Percentiles rank a stretch among this genome's conserved stretches.
Evolutionary conservation across 371 early-diverging fungal genomes (phyloP).

Genomic region (Circinella umbellata): DNA sequence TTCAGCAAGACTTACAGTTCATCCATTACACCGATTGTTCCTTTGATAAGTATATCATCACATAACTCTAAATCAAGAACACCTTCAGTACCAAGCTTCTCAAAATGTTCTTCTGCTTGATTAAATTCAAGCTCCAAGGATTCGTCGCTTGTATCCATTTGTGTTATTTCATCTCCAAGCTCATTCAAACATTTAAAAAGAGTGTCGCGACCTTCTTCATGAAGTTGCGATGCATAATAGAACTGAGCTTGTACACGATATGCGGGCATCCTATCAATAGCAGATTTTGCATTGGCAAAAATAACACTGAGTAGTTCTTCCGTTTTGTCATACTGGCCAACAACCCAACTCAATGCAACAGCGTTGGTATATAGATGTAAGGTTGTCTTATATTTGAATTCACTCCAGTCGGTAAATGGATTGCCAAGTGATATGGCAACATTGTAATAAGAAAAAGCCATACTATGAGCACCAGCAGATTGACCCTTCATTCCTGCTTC

Average conservation of each 20-base stretch:
- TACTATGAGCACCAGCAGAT: slow-evolving; percentile 46
- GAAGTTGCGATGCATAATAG: slow-evolving; percentile 41
- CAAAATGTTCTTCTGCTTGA: slow-evolving; percentile 18
- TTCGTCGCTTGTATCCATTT: slow-evolving; percentile 16
- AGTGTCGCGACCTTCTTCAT: slow-evolving; percentile 30
- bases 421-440: slow-evolving; percentile 33
- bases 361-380: slow-evolving; percentile 42
- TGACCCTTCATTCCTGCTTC: slow-evolving; percentile 39
- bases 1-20: slow-evolving; percentile 32
- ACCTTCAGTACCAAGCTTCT: slow-evolving; percentile 21
- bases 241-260: slow-evolving; percentile 41
- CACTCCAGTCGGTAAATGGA: slow-evolving; percentile 20
- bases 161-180: slow-evolving; percentile 27
- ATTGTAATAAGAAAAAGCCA: slow-evolving; percentile 38
- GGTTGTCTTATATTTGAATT: slow-evolving; percentile 21
- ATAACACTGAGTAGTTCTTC: slow-evolving; percentile 31
- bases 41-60: slow-evolving; percentile 27
- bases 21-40: slow-evolving; percentile 38
- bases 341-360: slow-evolving; percentile 42
- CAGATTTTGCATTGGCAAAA: slow-evolving; percentile 31
- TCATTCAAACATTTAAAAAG: slow-evolving; percentile 35
- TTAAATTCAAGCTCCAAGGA: slow-evolving; percentile 26
- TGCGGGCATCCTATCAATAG: slow-evolving; percentile 41
- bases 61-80: slow-evolving; percentile 23
- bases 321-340: slow-evolving; percentile 37